Evolutionary conservation across 108 stramenopile genomes (phyloP).

Genomic region (Fragilariopsis cylindrus): DNA sequence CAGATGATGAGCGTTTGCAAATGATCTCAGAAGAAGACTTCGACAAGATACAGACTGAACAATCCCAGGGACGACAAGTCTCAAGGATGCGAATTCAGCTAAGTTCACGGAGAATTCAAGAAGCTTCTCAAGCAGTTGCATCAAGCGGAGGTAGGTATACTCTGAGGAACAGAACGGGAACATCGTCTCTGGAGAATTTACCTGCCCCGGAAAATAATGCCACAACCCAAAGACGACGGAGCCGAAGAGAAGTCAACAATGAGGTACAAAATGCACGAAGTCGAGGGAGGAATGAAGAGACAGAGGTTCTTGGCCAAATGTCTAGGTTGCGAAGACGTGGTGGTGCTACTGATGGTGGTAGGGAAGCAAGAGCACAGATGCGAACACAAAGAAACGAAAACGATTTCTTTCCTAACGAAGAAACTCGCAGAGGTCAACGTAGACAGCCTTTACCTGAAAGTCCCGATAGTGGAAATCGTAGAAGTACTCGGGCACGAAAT

Average conservation of each 20-base stretch:
- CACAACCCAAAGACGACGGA: conserved; percentile 13
- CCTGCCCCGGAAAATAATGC: conserved; percentile 18
- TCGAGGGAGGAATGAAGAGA: conserved; percentile 6
- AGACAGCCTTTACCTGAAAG: neutral
- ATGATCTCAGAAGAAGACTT: conserved; percentile 30
- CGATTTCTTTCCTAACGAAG: neutral
- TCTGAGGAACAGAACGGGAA: conserved; percentile 26
- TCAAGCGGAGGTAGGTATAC: conserved; percentile 35
- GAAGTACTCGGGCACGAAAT: conserved; percentile 1
- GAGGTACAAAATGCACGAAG: neutral
- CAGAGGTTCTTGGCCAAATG: conserved; percentile 14
- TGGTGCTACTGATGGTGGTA: conserved; percentile 1
- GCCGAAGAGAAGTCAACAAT: conserved; percentile 14
- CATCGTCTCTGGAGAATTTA: conserved; percentile 40
- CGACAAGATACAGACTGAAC: conserved; percentile 1
- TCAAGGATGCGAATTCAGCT: conserved; percentile 23
- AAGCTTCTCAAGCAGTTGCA: conserved; percentile 15
- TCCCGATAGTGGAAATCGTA: neutral
- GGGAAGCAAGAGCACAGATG: neutral
- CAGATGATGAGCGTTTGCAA: conserved; percentile 25
- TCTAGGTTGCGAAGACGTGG: neutral
- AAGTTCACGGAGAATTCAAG: conserved; percentile 21
- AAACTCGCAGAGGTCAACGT: conserved; percentile 6
- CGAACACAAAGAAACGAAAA: conserved; percentile 1
- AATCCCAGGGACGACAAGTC: conserved; percentile 19